A percentile compares a stretch with the other conserved stretches of the same genome.
Evolutionary conservation across 257 asterid species (phyloP).

Genomic region (Nicotiana tabacum): DNA sequence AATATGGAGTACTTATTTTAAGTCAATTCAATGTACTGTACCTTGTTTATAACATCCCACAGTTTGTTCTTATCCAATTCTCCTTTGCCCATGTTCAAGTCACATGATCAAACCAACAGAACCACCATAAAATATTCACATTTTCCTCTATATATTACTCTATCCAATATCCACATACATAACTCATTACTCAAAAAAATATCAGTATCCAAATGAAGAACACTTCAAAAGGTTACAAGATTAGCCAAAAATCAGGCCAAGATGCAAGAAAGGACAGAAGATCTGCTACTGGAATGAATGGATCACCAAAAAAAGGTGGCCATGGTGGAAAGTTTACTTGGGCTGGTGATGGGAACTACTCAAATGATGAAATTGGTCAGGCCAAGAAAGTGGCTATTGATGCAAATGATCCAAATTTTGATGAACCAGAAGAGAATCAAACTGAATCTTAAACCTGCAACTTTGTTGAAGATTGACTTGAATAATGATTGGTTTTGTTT

Average conservation of each 20-base stretch:
- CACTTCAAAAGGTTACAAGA: slow-evolving; percentile 31
- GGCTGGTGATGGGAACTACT: slow-evolving; percentile 63
- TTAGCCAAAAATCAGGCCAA: slow-evolving; percentile 17
- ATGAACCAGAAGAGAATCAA: slow-evolving; percentile 33
- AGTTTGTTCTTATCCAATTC: slow-evolving; percentile 30
- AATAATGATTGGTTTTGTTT: background rate
- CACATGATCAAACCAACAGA: slow-evolving; percentile 12
- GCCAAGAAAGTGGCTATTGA: slow-evolving; percentile 34
- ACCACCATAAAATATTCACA: background rate
- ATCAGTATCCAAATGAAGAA: slow-evolving; percentile 31
- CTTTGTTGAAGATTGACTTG: background rate
- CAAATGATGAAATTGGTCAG: slow-evolving; percentile 42
- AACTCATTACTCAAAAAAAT: background rate
- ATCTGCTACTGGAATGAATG: slow-evolving; percentile 58
- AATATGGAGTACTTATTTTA: background rate
- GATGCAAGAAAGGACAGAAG: slow-evolving; percentile 48
- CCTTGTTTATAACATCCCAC: background rate
- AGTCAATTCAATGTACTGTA: background rate
- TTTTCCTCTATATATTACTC: background rate
- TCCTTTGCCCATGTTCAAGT: background rate
- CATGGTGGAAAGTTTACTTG: slow-evolving; percentile 86
- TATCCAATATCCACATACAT: no score
- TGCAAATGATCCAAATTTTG: slow-evolving; percentile 53
- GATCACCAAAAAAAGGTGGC: slow-evolving; percentile 87
- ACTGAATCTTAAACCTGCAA: background rate